phyloP scores from a whole-genome alignment of 805 yeast genomes.

The Candida tibetensis region DNA sequence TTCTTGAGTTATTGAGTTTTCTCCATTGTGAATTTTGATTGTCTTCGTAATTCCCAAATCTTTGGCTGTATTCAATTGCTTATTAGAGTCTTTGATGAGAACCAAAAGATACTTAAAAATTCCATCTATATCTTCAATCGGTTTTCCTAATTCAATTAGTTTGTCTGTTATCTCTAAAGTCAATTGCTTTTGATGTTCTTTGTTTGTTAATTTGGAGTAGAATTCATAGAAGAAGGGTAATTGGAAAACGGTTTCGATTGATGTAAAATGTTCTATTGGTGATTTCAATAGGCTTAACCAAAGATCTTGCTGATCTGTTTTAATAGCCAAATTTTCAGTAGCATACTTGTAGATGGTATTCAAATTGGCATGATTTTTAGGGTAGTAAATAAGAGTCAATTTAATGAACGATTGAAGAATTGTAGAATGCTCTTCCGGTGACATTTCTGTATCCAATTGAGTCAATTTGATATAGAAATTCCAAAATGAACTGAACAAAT shows the following conservation, averaged over 20 bases:
- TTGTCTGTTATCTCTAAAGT: constrained; percentile 61
- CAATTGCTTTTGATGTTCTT: constrained; percentile 51
- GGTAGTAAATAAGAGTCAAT: constrained; percentile 65
- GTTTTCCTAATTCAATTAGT: constrained; percentile 36
- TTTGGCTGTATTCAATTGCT: constrained; percentile 32
- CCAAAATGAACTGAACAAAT: constrained; percentile 64
- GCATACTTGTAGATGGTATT: constrained; percentile 62
- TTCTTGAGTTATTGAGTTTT: constrained; percentile 31
- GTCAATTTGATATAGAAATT: constrained; percentile 55
- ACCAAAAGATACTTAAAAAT: constrained; percentile 58
- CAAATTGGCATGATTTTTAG: constrained; percentile 56
- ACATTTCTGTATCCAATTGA: constrained; percentile 59
- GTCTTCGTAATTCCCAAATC: constrained; percentile 39
- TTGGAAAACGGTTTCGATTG: constrained; percentile 40
- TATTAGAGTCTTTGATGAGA: constrained; percentile 42
- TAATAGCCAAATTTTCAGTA: constrained; percentile 29
- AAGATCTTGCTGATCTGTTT: constrained; percentile 22
- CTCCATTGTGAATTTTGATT: constrained; percentile 27
- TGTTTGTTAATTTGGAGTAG: constrained; percentile 48
- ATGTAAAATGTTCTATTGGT: constrained; percentile 46
- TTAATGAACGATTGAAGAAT: constrained; percentile 65
- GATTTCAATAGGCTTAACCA: constrained; percentile 47
- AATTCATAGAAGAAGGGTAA: constrained; percentile 53
- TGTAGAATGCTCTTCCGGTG: constrained; percentile 61
- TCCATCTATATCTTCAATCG: constrained; percentile 51